Evolutionary conservation across 1,284 basidiomycete species (phyloP), one percentile per base, ranked within the genome.

Genomic region (Ceratobasidium sp.): DNA sequence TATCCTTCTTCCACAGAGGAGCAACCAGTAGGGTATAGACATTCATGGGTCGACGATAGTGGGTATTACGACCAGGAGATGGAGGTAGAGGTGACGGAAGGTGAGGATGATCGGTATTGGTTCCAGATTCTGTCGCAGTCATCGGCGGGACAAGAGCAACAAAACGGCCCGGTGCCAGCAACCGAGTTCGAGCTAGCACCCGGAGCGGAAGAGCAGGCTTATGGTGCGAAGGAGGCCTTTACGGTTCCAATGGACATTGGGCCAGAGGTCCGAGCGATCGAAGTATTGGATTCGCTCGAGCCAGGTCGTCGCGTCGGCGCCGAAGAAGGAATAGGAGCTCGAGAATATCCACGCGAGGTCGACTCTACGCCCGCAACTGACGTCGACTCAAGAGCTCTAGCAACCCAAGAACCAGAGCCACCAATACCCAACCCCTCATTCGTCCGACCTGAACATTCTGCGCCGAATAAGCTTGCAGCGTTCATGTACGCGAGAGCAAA

Each of bases 391-490:
- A 4, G 33, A 33, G 33, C 33, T 33, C 33, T 4, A 33, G 33
- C 4, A 33, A 33, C 33, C 2, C 33, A 33, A 33, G 33, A 33
- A 33, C 33, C 33, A 33, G 33, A 33, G 1, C 33, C 33, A 33
- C 33, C 4, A 2, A 33, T 33, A 33, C 33, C 33, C 33, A 33
- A 33, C 4, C 33, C 33, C 33, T 4, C 39, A 42, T 63, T n/a
- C 58, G 26, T 69, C 28, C 71, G 64, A 33, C 71, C 42, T 6
- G 46, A 39, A 28, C 71, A 75, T 23, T 75, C 60, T 12, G 71
- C 49, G 23, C 42, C 39, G 20, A 26, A 23, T 26, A 61, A 75
- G 46, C 60, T 75, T 6, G 58, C 71, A 10, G 33, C 23, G 26
- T 64, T 75, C 23, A 75, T 75, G 71, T 46, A 53, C 46, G 20